phyloP scores from a whole-genome alignment of 495 filamentous ascomycete genomes.

The Rusavskia elegans region DNA sequence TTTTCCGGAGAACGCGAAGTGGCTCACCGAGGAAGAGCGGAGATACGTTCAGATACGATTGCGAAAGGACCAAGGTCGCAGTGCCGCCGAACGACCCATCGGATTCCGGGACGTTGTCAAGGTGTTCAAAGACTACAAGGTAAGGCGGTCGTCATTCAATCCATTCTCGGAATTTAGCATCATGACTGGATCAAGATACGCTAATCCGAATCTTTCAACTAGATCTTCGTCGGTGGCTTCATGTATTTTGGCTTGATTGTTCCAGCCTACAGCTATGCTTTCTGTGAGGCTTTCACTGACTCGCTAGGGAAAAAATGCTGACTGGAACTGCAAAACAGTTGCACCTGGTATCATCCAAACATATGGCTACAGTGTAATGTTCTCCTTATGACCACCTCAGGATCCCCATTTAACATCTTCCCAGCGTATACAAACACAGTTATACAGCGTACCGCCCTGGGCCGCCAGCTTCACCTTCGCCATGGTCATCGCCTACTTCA shows the following conservation, averaged over 20 bases:
- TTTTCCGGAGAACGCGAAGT: constrained; percentile 47
- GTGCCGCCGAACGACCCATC: constrained; percentile 49
- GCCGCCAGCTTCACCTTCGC: constrained; percentile 62
- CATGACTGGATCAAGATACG: too few relatives aligned
- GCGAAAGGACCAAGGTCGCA: constrained; percentile 58
- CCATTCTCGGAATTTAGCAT: too few relatives aligned
- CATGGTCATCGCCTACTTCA: constrained; percentile 52
- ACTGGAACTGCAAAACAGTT: constrained; percentile 16
- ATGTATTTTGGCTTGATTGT: constrained; percentile 57
- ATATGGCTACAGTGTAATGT: constrained; percentile 34
- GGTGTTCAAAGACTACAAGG: constrained; percentile 62
- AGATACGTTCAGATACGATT: constrained; percentile 59
- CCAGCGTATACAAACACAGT: constrained; percentile 48
- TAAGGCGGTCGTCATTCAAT: too few relatives aligned
- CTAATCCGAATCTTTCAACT: too few relatives aligned
- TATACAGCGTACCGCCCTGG: constrained; percentile 77
- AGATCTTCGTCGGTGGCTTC: constrained; percentile 56
- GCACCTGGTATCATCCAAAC: constrained; percentile 58
- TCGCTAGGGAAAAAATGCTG: too few relatives aligned
- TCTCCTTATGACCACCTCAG: not conserved
- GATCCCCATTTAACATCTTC: too few relatives aligned
- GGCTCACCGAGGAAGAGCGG: constrained; percentile 61
- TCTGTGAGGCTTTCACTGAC: constrained; percentile 22
- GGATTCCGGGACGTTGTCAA: constrained; percentile 44
- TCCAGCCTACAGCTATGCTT: constrained; percentile 66